A percentile compares a stretch with the other conserved stretches of the same genome.
phyloP scores from a whole-genome alignment of 2,329 filamentous ascomycete species.

The Microdochium bolleyi region DNA sequence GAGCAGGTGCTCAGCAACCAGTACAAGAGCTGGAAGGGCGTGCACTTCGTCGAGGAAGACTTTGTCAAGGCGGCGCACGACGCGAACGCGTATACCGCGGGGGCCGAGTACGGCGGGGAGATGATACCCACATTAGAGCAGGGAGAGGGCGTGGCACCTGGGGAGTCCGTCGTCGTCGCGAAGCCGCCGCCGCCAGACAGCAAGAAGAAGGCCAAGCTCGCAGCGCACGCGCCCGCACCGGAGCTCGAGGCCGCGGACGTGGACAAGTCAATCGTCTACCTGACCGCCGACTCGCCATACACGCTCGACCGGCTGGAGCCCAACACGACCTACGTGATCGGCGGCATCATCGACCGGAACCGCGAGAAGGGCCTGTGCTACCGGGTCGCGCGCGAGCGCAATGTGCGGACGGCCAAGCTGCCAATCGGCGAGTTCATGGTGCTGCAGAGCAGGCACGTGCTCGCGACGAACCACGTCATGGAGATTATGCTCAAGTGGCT shows the following conservation, averaged over 20 bases:
- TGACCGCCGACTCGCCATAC: slow-evolving; percentile 85
- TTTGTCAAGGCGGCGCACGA: slow-evolving; percentile 62
- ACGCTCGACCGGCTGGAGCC: slow-evolving; percentile 78
- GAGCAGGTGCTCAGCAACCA: slow-evolving; percentile 64
- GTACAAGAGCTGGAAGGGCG: slow-evolving; percentile 72
- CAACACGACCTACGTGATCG: slow-evolving; percentile 86
- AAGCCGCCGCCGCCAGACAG: slow-evolving; percentile 22
- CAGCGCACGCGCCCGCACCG: slow-evolving; percentile 9
- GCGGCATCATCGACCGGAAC: slow-evolving; percentile 93
- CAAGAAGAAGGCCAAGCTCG: slow-evolving; percentile 21
- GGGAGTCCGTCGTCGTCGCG: slow-evolving; percentile 6
- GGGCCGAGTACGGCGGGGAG: slow-evolving; percentile 42
- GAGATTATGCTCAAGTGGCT: slow-evolving; percentile 96
- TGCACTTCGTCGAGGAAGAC: slow-evolving; percentile 65
- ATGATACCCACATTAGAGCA: slow-evolving; percentile 50
- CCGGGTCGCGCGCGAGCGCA: slow-evolving; percentile 64
- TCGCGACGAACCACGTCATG: slow-evolving; percentile 91
- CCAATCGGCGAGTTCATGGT: slow-evolving; percentile 94
- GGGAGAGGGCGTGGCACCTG: slow-evolving; percentile 18
- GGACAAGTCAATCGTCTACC: slow-evolving; percentile 61
- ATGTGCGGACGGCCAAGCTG: slow-evolving; percentile 80
- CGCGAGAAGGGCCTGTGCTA: slow-evolving; percentile 93
- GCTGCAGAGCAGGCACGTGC: slow-evolving; percentile 77
- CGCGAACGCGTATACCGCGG: slow-evolving; percentile 61
- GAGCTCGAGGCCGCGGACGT: slow-evolving; percentile 20